Conservation (phyloP, 2,329 filamentous ascomycete species). For the Cladosporium sp. region DNA sequence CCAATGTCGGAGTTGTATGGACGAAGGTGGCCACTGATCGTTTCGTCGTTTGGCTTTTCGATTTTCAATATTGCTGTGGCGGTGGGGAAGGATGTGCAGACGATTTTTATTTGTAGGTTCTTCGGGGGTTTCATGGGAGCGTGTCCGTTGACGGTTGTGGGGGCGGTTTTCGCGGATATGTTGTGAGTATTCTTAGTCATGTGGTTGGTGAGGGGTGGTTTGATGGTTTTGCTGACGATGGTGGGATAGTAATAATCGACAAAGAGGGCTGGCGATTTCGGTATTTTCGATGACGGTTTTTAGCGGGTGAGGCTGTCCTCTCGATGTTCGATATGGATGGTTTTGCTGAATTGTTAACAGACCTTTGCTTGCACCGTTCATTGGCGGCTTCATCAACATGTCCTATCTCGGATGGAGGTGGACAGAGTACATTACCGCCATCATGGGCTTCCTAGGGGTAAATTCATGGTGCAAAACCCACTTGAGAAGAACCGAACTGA, state of each 20-base stretch:
- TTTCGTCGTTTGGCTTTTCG: conserved; percentile 39
- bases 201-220: not conserved
- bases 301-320: conserved; percentile 15
- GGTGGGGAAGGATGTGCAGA: conserved; percentile 35
- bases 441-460: conserved; percentile 35
- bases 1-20: conserved; percentile 45
- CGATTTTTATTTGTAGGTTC: conserved; percentile 36
- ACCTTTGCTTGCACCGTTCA: conserved; percentile 40
- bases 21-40: conserved; percentile 40
- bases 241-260: conserved; percentile 23
- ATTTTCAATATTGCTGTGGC: conserved; percentile 47
- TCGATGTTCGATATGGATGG: not conserved
- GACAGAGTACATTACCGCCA: conserved; percentile 42
- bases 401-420: conserved; percentile 42
- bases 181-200: conserved; percentile 20
- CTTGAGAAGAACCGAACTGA: not conserved
- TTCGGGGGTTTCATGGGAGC: conserved; percentile 41
- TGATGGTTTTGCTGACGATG: not conserved
- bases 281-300: conserved; percentile 37
- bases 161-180: conserved; percentile 43
- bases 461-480: not conserved
- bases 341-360: conserved; percentile 15
- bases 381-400: conserved; percentile 39
- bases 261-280: conserved; percentile 36
- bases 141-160: conserved; percentile 40